Base-by-base conservation (phyloP, 805 yeast genomes). In the Wickerhamiella lipophila region DNA sequence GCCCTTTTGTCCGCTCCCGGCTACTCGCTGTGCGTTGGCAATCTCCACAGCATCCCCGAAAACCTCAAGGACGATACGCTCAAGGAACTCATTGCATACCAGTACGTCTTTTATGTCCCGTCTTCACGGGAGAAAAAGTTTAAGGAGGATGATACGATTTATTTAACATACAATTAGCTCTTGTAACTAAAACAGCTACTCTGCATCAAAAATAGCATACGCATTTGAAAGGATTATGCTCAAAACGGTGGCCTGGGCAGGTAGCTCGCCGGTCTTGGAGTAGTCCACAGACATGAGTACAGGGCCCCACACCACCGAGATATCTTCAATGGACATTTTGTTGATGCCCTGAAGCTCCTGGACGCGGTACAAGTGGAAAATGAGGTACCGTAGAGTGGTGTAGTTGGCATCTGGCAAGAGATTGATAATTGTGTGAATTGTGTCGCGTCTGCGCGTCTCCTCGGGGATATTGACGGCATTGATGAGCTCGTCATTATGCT, bases 271-370 rank as follows among this genome's bases (percentile, higher is more conserved):
- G 52, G 78, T 80, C 59, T 73, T 69, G 21, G 76, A 74, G 50
- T 75, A 77, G 56, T 77, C 83, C 43, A 79, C 77, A 16, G 80
- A 75, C 62, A 92, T 73, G 47, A 92, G 66, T 1, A 84, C 83
- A 16, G 95, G 95, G 0, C 96, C 96, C 98, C 98, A 92, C 34
- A 89, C 87, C 35, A 85, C 84, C 42, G 94, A 84, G 57, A 92
- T 64, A 52, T 83, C 81, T 59, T 81, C 80, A 50, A 79, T 72
- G 42, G 78, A 78, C 98, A 92, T 92, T 61, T 92, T 74, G 61
- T 87, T 86, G 30, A 65, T 56, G 18, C 71, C 71, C 58, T 79
- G 80, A 49, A 78, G 71, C 25, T 74, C 73, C 34, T 81, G 77
- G 12, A 92, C 79, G 49, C 81, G 75, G 53, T 81, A 78, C 53